Percentiles rank a stretch among this genome's conserved stretches.
These are phyloP conservation scores for Quercus phellos DNA, from an alignment of 331 rosid species.

Conservation along the genomic window DNA sequence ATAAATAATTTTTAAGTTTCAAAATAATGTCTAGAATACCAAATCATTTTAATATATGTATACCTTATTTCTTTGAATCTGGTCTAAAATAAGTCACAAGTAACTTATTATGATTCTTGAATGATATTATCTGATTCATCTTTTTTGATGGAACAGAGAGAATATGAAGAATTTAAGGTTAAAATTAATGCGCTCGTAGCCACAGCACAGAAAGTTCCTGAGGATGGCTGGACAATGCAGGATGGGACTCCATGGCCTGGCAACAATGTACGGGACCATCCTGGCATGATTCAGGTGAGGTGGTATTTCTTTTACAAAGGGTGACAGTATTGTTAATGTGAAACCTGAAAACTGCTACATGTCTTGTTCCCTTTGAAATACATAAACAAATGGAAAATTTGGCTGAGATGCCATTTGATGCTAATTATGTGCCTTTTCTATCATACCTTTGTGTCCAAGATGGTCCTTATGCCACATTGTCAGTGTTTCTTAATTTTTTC, in stretches of 20 bases:
- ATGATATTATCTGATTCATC: not conserved
- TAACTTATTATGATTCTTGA: not conserved
- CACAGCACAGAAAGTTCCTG: constrained; percentile 87
- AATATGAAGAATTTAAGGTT: constrained; percentile 92
- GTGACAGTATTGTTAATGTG: not conserved
- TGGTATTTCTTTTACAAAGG: not conserved
- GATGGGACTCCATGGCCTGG: constrained; percentile 99
- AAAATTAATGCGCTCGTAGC: constrained; percentile 80
- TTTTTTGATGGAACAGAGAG: constrained; percentile 54
- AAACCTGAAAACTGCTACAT: not conserved
- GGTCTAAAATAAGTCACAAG: not conserved
- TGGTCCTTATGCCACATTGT: not conserved
- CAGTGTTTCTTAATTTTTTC: not conserved
- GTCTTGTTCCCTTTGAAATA: not conserved
- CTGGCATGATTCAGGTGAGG: constrained; percentile 99
- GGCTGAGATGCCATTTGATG: not conserved
- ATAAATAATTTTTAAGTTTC: not conserved
- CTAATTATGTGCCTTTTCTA: not conserved
- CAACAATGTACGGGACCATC: constrained; percentile 92
- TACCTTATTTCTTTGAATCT: not conserved
- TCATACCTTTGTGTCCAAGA: not conserved
- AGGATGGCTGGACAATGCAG: constrained; percentile 99
- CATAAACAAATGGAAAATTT: not conserved
- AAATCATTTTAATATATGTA: not conserved
- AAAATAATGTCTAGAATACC: not conserved